phyloP scores from a whole-genome alignment of 306 rosid genomes.

The Sicyos edulis region DNA sequence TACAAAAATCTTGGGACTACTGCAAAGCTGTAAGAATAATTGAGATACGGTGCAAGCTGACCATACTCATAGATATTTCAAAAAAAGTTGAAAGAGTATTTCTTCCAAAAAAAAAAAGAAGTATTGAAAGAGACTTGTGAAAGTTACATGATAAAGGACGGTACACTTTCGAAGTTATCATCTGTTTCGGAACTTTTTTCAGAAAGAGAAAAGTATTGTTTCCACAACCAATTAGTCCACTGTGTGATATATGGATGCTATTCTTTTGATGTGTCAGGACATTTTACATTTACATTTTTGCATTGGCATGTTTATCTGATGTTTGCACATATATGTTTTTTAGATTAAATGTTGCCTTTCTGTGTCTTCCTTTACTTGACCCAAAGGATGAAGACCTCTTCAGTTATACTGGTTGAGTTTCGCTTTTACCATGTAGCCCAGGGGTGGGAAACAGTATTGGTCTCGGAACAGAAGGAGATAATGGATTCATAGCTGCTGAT shows the following conservation, averaged over 20 bases:
- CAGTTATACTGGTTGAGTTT: not conserved
- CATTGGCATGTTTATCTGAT: not conserved
- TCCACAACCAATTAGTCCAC: too few relatives aligned
- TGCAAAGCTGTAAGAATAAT: not conserved
- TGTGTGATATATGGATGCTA: not conserved
- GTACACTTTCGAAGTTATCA: too few relatives aligned
- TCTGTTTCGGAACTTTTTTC: too few relatives aligned
- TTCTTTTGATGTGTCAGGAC: not conserved
- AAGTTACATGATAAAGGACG: too few relatives aligned
- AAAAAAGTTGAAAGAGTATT: too few relatives aligned
- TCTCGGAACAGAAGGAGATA: constrained; percentile 28
- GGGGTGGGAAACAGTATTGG: constrained; percentile 28
- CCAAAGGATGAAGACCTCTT: not conserved
- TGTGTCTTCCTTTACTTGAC: not conserved
- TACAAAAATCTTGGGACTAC: not conserved
- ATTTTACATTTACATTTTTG: not conserved
- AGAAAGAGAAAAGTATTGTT: too few relatives aligned
- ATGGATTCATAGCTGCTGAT: constrained; percentile 43
- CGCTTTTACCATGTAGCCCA: constrained; percentile 27
- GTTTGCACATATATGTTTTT: not conserved
- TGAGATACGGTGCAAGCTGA: too few relatives aligned
- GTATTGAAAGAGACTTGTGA: too few relatives aligned
- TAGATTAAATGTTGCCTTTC: not conserved
- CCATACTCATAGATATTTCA: too few relatives aligned
- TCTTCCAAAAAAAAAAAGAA: too few relatives aligned